Percentiles rank a stretch among this genome's conserved stretches.
Evolutionary conservation across 1,284 basidiomycete genomes (phyloP).

Genomic region (Somion occarium): DNA sequence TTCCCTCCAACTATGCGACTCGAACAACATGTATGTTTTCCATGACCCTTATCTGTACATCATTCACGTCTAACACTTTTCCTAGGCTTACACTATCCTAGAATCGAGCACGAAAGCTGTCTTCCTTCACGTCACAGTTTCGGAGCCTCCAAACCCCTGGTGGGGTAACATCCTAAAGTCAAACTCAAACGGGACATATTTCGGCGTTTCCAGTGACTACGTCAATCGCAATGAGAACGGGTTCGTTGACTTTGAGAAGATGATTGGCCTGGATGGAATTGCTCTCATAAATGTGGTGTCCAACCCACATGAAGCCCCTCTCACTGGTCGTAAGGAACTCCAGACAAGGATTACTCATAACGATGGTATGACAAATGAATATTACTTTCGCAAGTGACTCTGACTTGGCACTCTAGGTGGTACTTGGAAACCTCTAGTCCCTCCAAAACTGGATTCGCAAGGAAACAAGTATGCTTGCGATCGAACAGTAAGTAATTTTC

Average conservation of each 20-base stretch:
- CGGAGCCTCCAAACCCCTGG: constrained; percentile 63
- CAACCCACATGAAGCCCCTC: constrained; percentile 73
- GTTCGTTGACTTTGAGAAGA: constrained; percentile 98
- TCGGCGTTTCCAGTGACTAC: constrained; percentile 78
- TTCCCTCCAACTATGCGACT: constrained; percentile 91
- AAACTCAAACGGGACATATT: constrained; percentile 98
- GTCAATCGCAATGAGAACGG: constrained; percentile 88
- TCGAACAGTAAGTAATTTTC: constrained; percentile 48
- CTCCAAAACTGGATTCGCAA: constrained; percentile 75
- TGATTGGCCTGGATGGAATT: constrained; percentile 94
- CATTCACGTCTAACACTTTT: constrained; percentile 3
- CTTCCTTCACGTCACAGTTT: constrained; percentile 95
- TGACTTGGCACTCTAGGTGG: constrained; percentile 49
- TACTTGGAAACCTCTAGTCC: constrained; percentile 79
- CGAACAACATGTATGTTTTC: constrained; percentile 71
- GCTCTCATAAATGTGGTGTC: constrained; percentile 89
- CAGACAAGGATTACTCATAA: constrained; percentile 94
- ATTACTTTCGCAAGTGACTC: neutral
- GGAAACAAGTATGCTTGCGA: constrained; percentile 75
- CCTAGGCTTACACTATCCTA: constrained; percentile 86
- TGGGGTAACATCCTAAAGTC: constrained; percentile 96
- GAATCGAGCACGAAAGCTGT: constrained; percentile 92
- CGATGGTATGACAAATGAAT: constrained; percentile 57
- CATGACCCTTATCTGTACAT: neutral
- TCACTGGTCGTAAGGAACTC: constrained; percentile 75